A percentile compares a stretch with the other conserved stretches of the same genome.
These are phyloP conservation scores for Diospyros lotus DNA, from an alignment of 148 eudicot species.

Conservation along the genomic window DNA sequence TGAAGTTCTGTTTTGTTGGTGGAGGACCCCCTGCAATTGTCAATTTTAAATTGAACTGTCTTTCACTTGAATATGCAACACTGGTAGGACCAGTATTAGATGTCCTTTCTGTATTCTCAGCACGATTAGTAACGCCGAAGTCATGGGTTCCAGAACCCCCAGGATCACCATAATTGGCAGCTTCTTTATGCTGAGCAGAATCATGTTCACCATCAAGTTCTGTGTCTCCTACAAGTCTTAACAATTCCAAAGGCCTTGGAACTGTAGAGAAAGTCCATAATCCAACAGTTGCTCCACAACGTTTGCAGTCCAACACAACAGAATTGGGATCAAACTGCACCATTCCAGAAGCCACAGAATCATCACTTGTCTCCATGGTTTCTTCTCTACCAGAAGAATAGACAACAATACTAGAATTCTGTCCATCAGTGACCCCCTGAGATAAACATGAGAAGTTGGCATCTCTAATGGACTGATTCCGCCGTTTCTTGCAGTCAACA, in stretches of 20 bases:
- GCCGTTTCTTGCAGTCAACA: conserved; percentile 56
- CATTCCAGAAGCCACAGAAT: conserved; percentile 20
- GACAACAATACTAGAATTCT: conserved; percentile 33
- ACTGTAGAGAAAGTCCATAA: conserved; percentile 56
- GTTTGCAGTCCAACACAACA: conserved; percentile 60
- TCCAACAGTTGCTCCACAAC: conserved; percentile 66
- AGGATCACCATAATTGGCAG: neutral
- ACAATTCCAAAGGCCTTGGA: conserved; percentile 50
- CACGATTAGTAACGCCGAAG: conserved; percentile 20
- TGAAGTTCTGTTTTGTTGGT: conserved; percentile 74
- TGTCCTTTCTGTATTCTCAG: conserved; percentile 23
- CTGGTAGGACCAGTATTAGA: conserved; percentile 15
- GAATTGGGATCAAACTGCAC: conserved; percentile 44
- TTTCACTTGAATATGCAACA: conserved; percentile 21
- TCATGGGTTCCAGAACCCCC: conserved; percentile 15
- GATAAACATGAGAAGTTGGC: conserved; percentile 20
- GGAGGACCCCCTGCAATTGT: conserved; percentile 95
- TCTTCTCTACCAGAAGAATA: conserved; percentile 35
- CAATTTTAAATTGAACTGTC: conserved; percentile 36
- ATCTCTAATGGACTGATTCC: conserved; percentile 30
- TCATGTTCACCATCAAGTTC: conserved; percentile 28
- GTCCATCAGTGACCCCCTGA: conserved; percentile 29
- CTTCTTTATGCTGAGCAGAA: conserved; percentile 15
- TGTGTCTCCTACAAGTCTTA: conserved; percentile 51
- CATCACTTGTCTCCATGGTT: conserved; percentile 22